A percentile compares a stretch with the other conserved stretches of the same genome.
Conservation (phyloP, 148 eudicot genomes). For the Oxyria digyna region DNA sequence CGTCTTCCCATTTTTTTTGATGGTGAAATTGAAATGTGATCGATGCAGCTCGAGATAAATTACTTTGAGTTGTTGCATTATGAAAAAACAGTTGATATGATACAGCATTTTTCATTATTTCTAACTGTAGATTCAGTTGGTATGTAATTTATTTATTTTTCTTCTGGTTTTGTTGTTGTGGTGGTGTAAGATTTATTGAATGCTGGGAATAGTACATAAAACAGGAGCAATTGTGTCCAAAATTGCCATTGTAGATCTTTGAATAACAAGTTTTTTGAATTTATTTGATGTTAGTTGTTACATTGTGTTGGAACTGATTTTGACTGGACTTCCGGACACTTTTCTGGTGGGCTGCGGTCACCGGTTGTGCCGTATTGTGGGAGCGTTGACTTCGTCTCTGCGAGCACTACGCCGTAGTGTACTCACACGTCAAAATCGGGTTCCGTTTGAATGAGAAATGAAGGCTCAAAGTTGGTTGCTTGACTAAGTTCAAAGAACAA, state of each 20-base stretch:
- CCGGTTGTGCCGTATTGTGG: too few relatives aligned
- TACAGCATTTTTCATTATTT: background rate
- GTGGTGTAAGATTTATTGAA: background rate
- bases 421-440: too few relatives aligned
- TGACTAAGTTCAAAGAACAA: too few relatives aligned
- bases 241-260: background rate
- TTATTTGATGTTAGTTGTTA: too few relatives aligned
- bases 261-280: too few relatives aligned
- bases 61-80: background rate
- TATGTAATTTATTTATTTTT: background rate
- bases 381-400: too few relatives aligned
- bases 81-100: background rate
- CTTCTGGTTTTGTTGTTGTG: background rate
- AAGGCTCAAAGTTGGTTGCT: too few relatives aligned
- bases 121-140: background rate
- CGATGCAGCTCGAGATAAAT: background rate
- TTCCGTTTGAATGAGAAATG: too few relatives aligned
- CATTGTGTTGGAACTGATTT: background rate
- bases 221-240: background rate
- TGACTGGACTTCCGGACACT: too few relatives aligned
- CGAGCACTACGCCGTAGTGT: too few relatives aligned
- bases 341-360: too few relatives aligned
- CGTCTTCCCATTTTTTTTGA: background rate
- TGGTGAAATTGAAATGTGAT: background rate
- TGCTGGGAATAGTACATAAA: background rate